Conservation (phyloP, 345 rosid genomes). For the Dipteronia dyeriana region DNA sequence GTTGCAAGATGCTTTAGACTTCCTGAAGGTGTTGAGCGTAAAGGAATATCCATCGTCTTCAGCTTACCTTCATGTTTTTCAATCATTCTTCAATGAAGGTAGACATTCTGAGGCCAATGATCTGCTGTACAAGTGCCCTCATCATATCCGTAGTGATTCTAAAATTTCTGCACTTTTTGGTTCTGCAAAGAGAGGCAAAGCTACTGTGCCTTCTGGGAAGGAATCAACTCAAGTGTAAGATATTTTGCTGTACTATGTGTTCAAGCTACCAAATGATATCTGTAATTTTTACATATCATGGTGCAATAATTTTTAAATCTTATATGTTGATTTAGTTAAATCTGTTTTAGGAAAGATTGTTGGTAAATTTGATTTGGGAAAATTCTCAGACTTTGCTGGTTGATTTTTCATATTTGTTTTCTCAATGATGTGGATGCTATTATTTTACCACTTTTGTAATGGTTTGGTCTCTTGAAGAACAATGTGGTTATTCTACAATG, state of each 20-base stretch:
- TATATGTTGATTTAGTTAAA: not conserved
- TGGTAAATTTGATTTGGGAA: not conserved
- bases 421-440: not conserved
- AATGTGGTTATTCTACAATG: not conserved
- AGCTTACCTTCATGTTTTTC: constrained; percentile 53
- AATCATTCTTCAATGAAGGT: constrained; percentile 70
- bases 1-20: constrained; percentile 61
- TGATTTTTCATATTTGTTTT: not conserved
- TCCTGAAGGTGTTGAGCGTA: constrained; percentile 60
- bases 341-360: not conserved
- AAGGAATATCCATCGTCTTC: constrained; percentile 61
- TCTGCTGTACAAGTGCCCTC: constrained; percentile 66
- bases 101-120: constrained; percentile 81
- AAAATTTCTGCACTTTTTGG: constrained; percentile 66
- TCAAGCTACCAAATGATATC: not conserved
- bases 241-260: not conserved
- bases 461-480: not conserved
- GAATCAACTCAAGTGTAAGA: not conserved
- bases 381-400: not conserved
- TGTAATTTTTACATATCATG: not conserved
- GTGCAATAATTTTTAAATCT: not conserved
- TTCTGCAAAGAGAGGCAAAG: constrained; percentile 28
- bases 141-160: constrained; percentile 67
- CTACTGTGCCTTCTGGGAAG: not conserved
- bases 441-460: not conserved